Evolutionary conservation across 2,329 filamentous ascomycete genomes (phyloP).

Genomic region (Ophiostoma sp.): DNA sequence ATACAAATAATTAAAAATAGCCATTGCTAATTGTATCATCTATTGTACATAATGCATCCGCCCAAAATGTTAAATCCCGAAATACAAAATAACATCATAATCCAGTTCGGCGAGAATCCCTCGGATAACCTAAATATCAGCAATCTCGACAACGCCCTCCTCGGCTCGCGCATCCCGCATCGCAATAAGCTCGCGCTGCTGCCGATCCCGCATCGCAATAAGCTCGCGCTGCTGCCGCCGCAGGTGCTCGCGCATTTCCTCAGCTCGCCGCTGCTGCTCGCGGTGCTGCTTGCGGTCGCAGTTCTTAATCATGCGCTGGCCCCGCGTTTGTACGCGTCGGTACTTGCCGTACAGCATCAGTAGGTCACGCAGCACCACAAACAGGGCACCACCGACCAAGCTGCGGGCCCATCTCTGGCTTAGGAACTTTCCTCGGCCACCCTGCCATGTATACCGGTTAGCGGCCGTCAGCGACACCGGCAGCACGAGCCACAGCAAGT

Average conservation of each 20-base stretch:
- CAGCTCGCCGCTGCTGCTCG: background rate
- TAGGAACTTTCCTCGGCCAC: conserved; percentile 37
- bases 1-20: background rate
- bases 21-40: background rate
- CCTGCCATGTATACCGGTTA: conserved; percentile 51
- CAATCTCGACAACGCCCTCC: background rate
- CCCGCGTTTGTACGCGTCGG: conserved; percentile 52
- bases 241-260: background rate
- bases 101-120: background rate
- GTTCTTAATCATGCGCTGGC: conserved; percentile 50
- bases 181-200: background rate
- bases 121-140: background rate
- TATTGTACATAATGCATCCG: background rate
- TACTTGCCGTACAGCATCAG: conserved; percentile 60
- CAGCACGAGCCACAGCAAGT: conserved; percentile 62
- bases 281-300: conserved; percentile 33
- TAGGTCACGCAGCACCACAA: conserved; percentile 73
- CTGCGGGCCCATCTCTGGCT: conserved; percentile 86
- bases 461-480: conserved; percentile 45
- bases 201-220: background rate
- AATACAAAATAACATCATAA: background rate
- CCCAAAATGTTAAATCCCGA: background rate
- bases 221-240: background rate
- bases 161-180: background rate
- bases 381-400: conserved; percentile 80